A percentile compares a stretch with the other conserved stretches of the same genome.
These are phyloP conservation scores for Phaeosphaeriaceae sp. DNA, from an alignment of 2,329 filamentous ascomycete genomes.

Conservation along the genomic window DNA sequence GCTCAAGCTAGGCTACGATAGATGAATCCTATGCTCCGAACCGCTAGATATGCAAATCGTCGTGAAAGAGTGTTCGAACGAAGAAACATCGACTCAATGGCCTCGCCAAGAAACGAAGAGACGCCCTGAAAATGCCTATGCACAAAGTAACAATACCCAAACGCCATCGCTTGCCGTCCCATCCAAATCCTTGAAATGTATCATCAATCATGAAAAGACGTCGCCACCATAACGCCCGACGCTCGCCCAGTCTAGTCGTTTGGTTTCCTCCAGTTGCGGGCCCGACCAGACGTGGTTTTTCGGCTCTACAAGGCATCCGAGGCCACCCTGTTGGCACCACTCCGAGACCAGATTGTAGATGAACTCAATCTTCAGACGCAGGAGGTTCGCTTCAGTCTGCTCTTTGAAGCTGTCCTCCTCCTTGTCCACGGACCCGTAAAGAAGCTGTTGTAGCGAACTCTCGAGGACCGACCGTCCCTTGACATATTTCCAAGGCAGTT, in stretches of 20 bases:
- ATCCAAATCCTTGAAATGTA: conserved; percentile 17
- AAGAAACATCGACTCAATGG: conserved; percentile 20
- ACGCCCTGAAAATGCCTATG: conserved; percentile 43
- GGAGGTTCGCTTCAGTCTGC: conserved; percentile 71
- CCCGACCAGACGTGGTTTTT: conserved; percentile 53
- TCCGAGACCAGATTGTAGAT: conserved; percentile 72
- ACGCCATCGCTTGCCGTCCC: conserved; percentile 39
- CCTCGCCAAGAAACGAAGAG: conserved; percentile 19
- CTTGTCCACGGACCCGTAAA: conserved; percentile 64
- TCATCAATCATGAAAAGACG: conserved; percentile 38
- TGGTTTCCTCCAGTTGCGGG: conserved; percentile 51
- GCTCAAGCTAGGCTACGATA: conserved; percentile 17
- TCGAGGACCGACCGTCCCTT: conserved; percentile 74
- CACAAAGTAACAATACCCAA: conserved; percentile 31
- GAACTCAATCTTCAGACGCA: conserved; percentile 77
- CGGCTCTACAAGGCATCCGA: conserved; percentile 60
- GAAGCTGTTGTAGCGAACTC: conserved; percentile 74
- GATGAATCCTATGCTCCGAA: conserved; percentile 13
- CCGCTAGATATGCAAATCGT: conserved; percentile 25
- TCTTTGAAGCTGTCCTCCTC: conserved; percentile 59
- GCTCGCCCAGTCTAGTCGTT: conserved; percentile 56
- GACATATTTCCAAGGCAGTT: conserved; percentile 69
- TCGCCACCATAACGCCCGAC: conserved; percentile 59
- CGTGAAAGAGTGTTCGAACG: conserved; percentile 34
- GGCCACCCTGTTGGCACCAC: conserved; percentile 73